Evolutionary conservation across 257 asterid genomes (phyloP), one percentile per base, ranked within the genome.

Genomic region (Dorcoceras hygrometricum): DNA sequence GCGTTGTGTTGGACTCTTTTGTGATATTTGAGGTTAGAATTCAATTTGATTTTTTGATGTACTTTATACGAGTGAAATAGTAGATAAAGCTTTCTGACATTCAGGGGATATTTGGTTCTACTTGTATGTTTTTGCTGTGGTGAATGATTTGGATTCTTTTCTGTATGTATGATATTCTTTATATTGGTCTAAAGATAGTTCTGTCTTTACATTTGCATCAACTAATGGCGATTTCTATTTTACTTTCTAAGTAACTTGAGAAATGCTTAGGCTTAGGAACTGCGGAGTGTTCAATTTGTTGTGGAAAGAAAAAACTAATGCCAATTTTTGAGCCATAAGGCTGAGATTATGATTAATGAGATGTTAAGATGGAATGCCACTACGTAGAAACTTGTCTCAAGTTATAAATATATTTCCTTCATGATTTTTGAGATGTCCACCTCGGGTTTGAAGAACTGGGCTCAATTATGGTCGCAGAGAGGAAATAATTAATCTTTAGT

Each of bases 141-240:
- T 18, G 58, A 43, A 61, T 57, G 75, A 67, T 71, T 73, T 68
- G 67, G 11, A 74, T 80, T 80, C 73, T 73, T 80, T 70, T 62
- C n/a, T 68, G 67, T 71, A 46, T 23, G 71, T 58, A 10, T 68
- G 10, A 50, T 74, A n/a, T n/a, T n/a, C 58, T 70, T 48, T 61
- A 39, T 57, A 62, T 23, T 62, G 12, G 11, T 67, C 8, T 55
- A 22, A 18, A 31, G 5, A 60, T 57, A 58, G 23, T 56, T 12
- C 26, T 66, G 59, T 20, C 8, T 39, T 20, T 31, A 16, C n/a
- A 50, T 46, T 32, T 34, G 56, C 73, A 20, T 65, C 23, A 26
- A 6, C 14, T 43, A 22, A 46, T 4, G 56, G 56, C 23, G 60
- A 20, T 25, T 63, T 32, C n/a, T 25, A 9, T 5, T n/a, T 34